These are phyloP conservation scores for Rubus parviflorus DNA, from an alignment of 306 rosid species.

Conservation along the genomic window DNA sequence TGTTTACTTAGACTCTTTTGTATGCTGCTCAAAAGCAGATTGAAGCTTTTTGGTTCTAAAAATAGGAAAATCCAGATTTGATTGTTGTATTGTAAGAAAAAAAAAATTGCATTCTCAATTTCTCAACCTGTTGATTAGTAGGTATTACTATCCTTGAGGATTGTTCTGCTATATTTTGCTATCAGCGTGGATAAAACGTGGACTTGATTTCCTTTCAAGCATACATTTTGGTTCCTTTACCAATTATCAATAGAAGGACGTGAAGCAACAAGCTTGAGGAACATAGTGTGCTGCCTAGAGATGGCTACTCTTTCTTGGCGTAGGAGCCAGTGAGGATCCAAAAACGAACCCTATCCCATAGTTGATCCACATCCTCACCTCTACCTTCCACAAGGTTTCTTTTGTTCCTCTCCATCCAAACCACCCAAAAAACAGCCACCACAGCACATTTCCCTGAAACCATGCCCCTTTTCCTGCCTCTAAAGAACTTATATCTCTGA, in stretches of 20 bases:
- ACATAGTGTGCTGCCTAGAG: background rate
- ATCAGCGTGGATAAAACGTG: background rate
- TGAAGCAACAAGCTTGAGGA: background rate
- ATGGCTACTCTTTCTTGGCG: too few species aligned
- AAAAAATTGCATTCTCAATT: background rate
- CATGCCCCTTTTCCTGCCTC: background rate
- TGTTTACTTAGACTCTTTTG: background rate
- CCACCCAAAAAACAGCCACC: background rate
- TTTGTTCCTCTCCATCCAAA: too few species aligned
- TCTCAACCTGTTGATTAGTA: background rate
- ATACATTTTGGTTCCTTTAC: background rate
- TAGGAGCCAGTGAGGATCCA: too few species aligned
- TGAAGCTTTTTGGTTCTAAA: background rate
- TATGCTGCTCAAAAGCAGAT: too few species aligned
- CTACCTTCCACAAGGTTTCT: background rate
- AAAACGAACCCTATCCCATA: too few species aligned
- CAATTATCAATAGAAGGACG: background rate
- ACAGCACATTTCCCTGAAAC: background rate
- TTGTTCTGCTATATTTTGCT: background rate
- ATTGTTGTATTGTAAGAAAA: too few species aligned
- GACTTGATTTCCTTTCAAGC: background rate
- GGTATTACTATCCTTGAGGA: background rate
- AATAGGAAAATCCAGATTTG: background rate
- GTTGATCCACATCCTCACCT: background rate
- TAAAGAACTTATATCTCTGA: background rate